Evolutionary conservation across 441 rosid species (phyloP), one percentile per base, ranked within the genome.

Genomic region (Erysimum pusillum): DNA sequence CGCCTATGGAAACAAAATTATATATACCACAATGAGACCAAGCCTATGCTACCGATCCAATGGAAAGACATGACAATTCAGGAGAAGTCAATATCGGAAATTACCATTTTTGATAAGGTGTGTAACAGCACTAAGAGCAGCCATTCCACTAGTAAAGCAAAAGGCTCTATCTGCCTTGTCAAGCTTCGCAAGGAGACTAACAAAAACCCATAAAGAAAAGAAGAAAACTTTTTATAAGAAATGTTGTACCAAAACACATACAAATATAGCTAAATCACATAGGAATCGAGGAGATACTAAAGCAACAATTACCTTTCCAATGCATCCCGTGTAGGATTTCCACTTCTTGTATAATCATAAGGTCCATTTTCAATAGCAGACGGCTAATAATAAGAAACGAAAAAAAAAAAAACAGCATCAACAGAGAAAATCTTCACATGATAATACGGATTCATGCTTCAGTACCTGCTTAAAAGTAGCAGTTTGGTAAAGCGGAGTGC

Each of bases 131-230:
- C 89, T 79, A 80, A 93, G 88, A 78, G 98, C 99, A 85, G 97
- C 99, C 97, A 96, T 96, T 81, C 98, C 99, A 73, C 97, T 93
- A 46, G 98, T 88, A 79, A 96, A 96, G 90, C 99, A 91, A 79
- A 93, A 87, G 74, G 98, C 96, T 79, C 92, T 87, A 83, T 96
- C 94, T 1, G 96, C 99, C 81, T 90, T 96, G 69, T 96, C 98
- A 75, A 96, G 90, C 96, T 90, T 91, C 12, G 97, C 96, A 66
- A 96, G 85, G 71, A 96, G 90, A 83, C 98, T 96, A 71, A 28
- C 53, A 64, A 63, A 32, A 82, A 52, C 42, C 45, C 60, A 72
- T n/a, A 32, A 74, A 11, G 64, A 41, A 63, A 63, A 17, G 54
- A 8, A 73, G 38, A 49, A 18, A 46, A 4, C 41, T n/a, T 58